These are phyloP conservation scores for Rhizopogon vulgaris DNA, from an alignment of 768 basidiomycete genomes.

Conservation along the genomic window DNA sequence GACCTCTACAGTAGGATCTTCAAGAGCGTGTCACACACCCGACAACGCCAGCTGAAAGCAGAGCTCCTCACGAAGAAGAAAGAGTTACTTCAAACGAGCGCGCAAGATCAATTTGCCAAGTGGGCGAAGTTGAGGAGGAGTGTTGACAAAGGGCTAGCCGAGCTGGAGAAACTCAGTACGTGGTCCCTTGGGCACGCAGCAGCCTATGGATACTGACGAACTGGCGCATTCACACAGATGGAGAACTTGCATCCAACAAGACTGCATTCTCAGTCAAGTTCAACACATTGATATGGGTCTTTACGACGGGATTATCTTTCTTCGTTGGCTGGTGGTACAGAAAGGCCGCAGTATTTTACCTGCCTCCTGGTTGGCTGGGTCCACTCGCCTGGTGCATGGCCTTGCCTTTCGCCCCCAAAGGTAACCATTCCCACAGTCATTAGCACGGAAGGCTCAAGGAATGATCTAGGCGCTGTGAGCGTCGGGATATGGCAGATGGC, in stretches of 20 bases:
- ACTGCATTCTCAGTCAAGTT: constrained; percentile 66
- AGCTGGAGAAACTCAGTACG: constrained; percentile 90
- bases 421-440: constrained; percentile 33
- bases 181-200: constrained; percentile 10
- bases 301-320: constrained; percentile 86
- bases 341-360: constrained; percentile 85
- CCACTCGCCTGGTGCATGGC: constrained; percentile 84
- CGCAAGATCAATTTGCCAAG: constrained; percentile 97
- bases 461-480: constrained; percentile 72
- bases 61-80: constrained; percentile 77
- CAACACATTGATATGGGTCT: constrained; percentile 66
- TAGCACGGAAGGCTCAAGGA: background rate
- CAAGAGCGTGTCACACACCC: constrained; percentile 44
- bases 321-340: constrained; percentile 89
- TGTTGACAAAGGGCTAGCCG: constrained; percentile 86
- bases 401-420: constrained; percentile 86
- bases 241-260: constrained; percentile 54
- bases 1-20: constrained; percentile 62
- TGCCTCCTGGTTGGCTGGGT: constrained; percentile 88
- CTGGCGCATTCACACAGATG: constrained; percentile 42
- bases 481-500: constrained; percentile 96
- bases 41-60: constrained; percentile 69
- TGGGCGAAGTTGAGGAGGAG: constrained; percentile 92
- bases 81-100: constrained; percentile 83
- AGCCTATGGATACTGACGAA: background rate